A percentile compares a stretch with the other conserved stretches of the same genome.
These are phyloP conservation scores for Amphibolis antarctica DNA, from an alignment of 106 monocot genomes.

Conservation along the genomic window DNA sequence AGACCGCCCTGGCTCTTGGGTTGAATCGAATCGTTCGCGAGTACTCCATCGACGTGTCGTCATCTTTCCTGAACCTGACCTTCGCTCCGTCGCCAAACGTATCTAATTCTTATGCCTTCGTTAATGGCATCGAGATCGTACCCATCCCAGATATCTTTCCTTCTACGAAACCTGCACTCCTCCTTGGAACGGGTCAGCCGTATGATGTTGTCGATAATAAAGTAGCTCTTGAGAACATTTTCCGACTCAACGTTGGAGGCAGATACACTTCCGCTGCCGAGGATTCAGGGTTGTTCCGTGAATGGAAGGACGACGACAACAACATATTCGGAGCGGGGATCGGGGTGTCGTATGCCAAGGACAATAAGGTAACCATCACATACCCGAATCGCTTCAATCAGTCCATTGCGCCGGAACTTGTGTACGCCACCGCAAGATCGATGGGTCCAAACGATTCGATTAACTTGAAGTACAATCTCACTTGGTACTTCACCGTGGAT, in stretches of 20 bases:
- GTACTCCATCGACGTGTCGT: constrained; percentile 45
- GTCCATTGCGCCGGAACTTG: constrained; percentile 51
- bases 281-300: constrained; percentile 39
- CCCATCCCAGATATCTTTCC: constrained; percentile 45
- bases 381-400: constrained; percentile 21
- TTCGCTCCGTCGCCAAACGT: constrained; percentile 38
- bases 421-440: constrained; percentile 53
- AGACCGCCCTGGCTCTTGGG: constrained; percentile 36
- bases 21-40: constrained; percentile 34
- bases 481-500: no score
- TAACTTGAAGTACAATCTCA: no score
- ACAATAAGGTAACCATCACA: constrained; percentile 45
- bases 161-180: constrained; percentile 4
- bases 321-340: constrained; percentile 46
- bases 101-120: constrained; percentile 39
- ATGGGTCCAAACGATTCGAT: no score
- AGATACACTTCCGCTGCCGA: constrained; percentile 20
- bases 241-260: constrained; percentile 73
- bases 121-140: no score
- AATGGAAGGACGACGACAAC: constrained; percentile 41
- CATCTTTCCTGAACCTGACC: constrained; percentile 40
- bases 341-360: constrained; percentile 44
- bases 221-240: constrained; percentile 40
- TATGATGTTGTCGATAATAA: constrained; percentile 22
- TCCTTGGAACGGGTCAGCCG: neutral